A percentile compares a stretch with the other conserved stretches of the same genome.
Evolutionary conservation across 2,329 filamentous ascomycete species (phyloP).

Genomic region (Teratosphaeria epicoccoides): DNA sequence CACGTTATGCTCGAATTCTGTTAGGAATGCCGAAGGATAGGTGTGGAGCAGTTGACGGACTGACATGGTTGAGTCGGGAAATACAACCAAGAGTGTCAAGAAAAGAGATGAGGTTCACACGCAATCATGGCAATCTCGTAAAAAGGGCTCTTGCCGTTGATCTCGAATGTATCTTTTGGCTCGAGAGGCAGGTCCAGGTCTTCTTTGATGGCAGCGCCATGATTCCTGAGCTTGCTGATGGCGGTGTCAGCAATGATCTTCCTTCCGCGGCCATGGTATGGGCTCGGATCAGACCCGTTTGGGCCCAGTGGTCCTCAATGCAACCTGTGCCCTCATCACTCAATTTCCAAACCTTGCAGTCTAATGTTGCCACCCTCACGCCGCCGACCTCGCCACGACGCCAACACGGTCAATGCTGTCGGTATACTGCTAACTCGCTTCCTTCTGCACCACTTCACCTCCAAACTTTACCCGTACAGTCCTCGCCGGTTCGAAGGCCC

Average conservation of each 20-base stretch:
- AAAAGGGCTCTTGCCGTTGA: slow-evolving; percentile 3
- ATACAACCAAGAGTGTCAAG: background rate
- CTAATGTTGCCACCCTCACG: slow-evolving; percentile 2
- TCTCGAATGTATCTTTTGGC: background rate
- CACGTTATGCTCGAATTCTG: slow-evolving; percentile 2
- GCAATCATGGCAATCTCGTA: slow-evolving; percentile 2
- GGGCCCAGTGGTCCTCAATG: background rate
- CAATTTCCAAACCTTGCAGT: slow-evolving; percentile 1
- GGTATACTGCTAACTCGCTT: slow-evolving; percentile 1
- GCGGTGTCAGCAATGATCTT: background rate
- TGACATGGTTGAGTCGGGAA: background rate
- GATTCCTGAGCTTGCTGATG: background rate
- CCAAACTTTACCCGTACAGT: slow-evolving; percentile 29
- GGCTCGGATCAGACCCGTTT: background rate
- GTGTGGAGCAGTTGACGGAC: slow-evolving; percentile 3
- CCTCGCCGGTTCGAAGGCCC: slow-evolving; percentile 30
- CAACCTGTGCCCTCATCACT: background rate
- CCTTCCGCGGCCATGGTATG: background rate
- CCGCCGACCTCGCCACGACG: slow-evolving; percentile 6
- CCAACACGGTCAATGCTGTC: slow-evolving; percentile 5
- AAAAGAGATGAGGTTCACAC: background rate
- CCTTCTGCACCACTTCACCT: background rate
- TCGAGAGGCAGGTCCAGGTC: background rate
- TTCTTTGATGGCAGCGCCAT: slow-evolving; percentile 2
- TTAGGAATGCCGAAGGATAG: background rate